Conservation (phyloP, 805 yeast species). For the Maudiozyma bulderi region DNA sequence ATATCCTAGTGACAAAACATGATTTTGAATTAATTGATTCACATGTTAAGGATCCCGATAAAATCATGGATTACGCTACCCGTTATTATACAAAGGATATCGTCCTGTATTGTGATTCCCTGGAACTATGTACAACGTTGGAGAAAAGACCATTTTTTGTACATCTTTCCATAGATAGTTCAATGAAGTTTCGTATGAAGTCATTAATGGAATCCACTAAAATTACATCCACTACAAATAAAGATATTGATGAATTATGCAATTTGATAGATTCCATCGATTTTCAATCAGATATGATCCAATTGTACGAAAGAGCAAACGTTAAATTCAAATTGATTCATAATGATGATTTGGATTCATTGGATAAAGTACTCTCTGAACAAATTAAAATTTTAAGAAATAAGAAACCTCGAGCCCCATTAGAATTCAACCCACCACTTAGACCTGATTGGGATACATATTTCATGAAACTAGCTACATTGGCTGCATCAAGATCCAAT, state of each 20-base stretch:
- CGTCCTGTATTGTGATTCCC: conserved; percentile 43
- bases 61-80: conserved; percentile 53
- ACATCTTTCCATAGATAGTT: conserved; percentile 71
- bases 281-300: conserved; percentile 10
- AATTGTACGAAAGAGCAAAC: conserved; percentile 19
- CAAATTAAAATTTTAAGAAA: conserved; percentile 11
- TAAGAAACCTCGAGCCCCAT: conserved; percentile 7
- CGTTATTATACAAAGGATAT: conserved; percentile 52
- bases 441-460: conserved; percentile 95
- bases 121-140: conserved; percentile 37
- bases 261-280: conserved; percentile 23
- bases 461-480: conserved; percentile 85
- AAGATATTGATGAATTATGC: conserved; percentile 31
- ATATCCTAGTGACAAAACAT: conserved; percentile 6
- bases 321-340: conserved; percentile 15
- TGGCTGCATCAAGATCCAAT: conserved; percentile 86
- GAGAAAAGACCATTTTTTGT: conserved; percentile 74
- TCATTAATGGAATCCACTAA: conserved; percentile 1
- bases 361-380: conserved; percentile 8
- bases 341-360: conserved; percentile 1
- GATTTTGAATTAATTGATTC: conserved; percentile 15
- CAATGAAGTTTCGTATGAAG: conserved; percentile 39
- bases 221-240: conserved; percentile 3
- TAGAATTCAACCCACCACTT: conserved; percentile 21
- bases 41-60: conserved; percentile 18